Evolutionary conservation across 352 stramenopile genomes (phyloP), one percentile per base, ranked within the genome.

Genomic region (Pythium insidiosum): DNA sequence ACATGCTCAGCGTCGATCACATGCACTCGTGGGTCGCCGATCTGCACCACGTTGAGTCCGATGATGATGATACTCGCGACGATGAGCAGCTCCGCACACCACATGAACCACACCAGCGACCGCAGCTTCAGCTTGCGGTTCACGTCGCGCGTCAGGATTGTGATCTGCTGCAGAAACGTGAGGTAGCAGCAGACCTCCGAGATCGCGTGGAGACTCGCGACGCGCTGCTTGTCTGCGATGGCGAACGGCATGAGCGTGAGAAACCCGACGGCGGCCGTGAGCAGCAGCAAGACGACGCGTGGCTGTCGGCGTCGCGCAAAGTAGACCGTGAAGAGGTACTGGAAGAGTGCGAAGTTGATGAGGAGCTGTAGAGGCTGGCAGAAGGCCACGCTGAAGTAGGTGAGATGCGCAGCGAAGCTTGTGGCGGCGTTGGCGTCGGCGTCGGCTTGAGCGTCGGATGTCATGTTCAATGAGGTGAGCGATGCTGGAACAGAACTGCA

Each of bases 91-190:
- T 58, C 42, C 23, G 21, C 38, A 18, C 52, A 4, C 16, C 4
- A 38, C 5, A 44, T 49, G 23, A 52, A 22, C 2, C 12, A 29
- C 6, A 20, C 11, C 7, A 58, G 31, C 7, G 43, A 35, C 11
- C 40, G 39, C 3, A 56, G 21, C 41, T 50, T 56, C 33, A 56
- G 31, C 23, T 49, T 56, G 5, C 38, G 37, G 28, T 55, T 46
- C 34, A 60, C 41, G 33, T 65, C 56, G 5, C 47, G 45, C 6
- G 34, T 48, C 12, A 65, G 26, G 15, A 65, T 47, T 7, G 34
- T 54, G 34, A 61, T 54, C 42, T 65, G 56, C 4, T 57, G 22
- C 18, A 61, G 38, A 19, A 65, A 61, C n/a, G 50, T 60, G 28
- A 61, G 47, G 19, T 51, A 31, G 9, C 45, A 57, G 16, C 41